A percentile compares a stretch with the other conserved stretches of the same genome.
phyloP scores from a whole-genome alignment of 495 filamentous ascomycete genomes.

The Penicillium steckii region DNA sequence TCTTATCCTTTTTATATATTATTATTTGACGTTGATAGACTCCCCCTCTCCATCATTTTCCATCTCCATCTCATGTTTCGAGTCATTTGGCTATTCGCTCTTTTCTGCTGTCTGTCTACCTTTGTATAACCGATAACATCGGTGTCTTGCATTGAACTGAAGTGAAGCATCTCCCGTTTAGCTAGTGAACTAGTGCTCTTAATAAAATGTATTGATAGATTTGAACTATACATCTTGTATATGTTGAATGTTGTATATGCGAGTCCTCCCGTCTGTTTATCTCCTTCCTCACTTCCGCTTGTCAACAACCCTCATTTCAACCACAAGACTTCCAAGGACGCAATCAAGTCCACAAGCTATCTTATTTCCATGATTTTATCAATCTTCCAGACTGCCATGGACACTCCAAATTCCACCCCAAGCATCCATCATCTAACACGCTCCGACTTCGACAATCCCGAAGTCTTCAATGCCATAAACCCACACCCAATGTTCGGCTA shows the following conservation, averaged over 20 bases:
- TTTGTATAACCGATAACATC: not conserved
- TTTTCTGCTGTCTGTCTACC: not conserved
- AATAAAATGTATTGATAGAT: not conserved
- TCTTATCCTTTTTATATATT: slow-evolving; percentile 21
- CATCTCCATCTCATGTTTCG: slow-evolving; percentile 6
- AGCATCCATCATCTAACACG: no score
- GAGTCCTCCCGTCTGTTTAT: no score
- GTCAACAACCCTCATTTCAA: not conserved
- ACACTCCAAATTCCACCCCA: no score
- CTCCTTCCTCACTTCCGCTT: no score
- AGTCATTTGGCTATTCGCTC: not conserved
- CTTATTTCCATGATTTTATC: no score
- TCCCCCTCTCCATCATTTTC: slow-evolving; percentile 7
- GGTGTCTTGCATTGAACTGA: not conserved
- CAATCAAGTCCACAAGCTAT: no score
- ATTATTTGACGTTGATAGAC: slow-evolving; percentile 25
- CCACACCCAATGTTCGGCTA: not conserved
- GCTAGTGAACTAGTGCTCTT: not conserved
- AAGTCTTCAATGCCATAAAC: not conserved
- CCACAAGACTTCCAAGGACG: no score
- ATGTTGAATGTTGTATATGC: no score
- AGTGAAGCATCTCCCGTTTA: not conserved
- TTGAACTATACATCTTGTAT: no score
- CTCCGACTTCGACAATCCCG: not conserved
- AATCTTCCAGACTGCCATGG: no score